These are phyloP conservation scores for Leccinum barrowsii DNA, from an alignment of 768 basidiomycete genomes.

Conservation along the genomic window DNA sequence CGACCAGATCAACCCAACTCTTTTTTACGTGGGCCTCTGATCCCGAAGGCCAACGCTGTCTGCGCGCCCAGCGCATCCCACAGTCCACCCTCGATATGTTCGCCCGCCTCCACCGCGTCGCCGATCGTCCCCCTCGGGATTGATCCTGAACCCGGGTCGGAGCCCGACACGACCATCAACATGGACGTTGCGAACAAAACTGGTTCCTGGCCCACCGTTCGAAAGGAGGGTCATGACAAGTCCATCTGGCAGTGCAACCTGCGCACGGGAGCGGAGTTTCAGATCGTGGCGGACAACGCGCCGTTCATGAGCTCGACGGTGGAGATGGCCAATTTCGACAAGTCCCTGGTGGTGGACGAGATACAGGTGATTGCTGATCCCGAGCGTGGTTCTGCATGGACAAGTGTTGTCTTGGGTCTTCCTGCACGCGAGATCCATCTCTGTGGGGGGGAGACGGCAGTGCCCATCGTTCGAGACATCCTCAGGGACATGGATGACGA, in stretches of 20 bases:
- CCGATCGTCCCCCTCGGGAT: slow-evolving; percentile 71
- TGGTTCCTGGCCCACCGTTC: slow-evolving; percentile 23
- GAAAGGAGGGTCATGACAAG: slow-evolving; percentile 40
- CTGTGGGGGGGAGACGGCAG: too few relatives aligned
- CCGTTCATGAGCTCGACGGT: slow-evolving; percentile 80
- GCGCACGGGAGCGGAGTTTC: slow-evolving; percentile 87
- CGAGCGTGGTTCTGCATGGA: slow-evolving; percentile 81
- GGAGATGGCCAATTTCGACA: slow-evolving; percentile 37
- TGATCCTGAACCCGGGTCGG: slow-evolving; percentile 39
- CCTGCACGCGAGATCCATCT: too few relatives aligned
- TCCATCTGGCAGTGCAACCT: slow-evolving; percentile 76
- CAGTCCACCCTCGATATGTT: slow-evolving; percentile 37
- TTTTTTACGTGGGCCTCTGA: slow-evolving; percentile 56
- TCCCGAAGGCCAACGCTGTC: slow-evolving; percentile 24
- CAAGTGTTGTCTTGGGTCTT: slow-evolving; percentile 20
- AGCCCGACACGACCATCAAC: slow-evolving; percentile 35
- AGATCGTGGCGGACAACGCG: slow-evolving; percentile 56
- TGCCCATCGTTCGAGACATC: too few relatives aligned
- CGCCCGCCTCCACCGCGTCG: slow-evolving; percentile 35
- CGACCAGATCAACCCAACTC: slow-evolving; percentile 50
- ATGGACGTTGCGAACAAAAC: slow-evolving; percentile 23
- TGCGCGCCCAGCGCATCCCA: slow-evolving; percentile 26
- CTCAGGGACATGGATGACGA: too few relatives aligned
- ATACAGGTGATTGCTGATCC: slow-evolving; percentile 92
- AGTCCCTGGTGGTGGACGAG: slow-evolving; percentile 70